Evolutionary conservation across 352 stramenopile genomes (phyloP), one percentile per base, ranked within the genome.

Genomic region (Phytopythium litorale): DNA sequence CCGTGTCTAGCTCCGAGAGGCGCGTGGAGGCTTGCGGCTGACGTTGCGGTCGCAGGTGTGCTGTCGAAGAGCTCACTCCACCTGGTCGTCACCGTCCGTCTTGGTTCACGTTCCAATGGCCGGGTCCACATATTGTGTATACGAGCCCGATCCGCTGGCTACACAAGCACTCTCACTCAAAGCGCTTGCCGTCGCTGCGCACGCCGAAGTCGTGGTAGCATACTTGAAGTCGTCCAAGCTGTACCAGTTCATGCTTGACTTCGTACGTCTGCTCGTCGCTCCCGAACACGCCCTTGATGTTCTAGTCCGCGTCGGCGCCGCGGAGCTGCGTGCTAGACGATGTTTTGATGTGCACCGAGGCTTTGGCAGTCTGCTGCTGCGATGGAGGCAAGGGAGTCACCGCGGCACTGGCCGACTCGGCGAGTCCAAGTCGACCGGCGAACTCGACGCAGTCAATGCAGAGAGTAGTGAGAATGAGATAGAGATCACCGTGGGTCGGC

Each of bases 221-320:
- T 63, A 58, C 58, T 63, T 58, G 58, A 58, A 63, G 11, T 63
- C 58, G 48, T 50, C 25, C 48, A 33, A 63, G 58, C 58, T 63
- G 9, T 56, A 35, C 35, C 48, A 52, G 7, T 63, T 33, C 58
- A 63, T 63, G 12, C n/a, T n/a, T n/a, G n/a, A 42, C 33, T 7
- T 58, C 15, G 48, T 49, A 63, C 2, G 28, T 40, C 25, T 56
- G 50, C 50, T 56, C 33, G 50, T 30, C 50, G 12, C 25, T 40
- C 11, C 23, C 7, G 28, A 54, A 54, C 50, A 25, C 40, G 19
- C 50, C 30, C 50, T 56, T 56, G 28, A 3, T 19, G 28, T 56
- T 19, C 19, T 49, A 16, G 12, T 43, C 13, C 18, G 38, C 40
- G 13, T 23, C 40, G 13, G 40, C 33, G 4, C 50, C 50, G 19